These are phyloP conservation scores for Amanita thiersii DNA, from an alignment of 768 basidiomycete species.

Conservation along the genomic window DNA sequence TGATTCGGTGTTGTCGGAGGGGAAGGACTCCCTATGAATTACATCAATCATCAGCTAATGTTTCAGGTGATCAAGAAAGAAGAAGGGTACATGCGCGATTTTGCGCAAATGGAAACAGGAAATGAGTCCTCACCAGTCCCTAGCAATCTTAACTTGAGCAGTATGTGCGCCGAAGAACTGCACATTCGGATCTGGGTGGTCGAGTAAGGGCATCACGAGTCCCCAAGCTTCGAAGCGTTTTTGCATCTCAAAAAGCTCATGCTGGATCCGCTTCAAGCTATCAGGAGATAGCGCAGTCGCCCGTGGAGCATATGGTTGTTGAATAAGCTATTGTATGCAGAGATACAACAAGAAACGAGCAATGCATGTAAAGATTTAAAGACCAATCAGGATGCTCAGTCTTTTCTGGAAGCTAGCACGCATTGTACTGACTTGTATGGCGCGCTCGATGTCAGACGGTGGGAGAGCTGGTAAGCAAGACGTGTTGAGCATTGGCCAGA, in stretches of 20 bases:
- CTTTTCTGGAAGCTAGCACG: constrained; percentile 13
- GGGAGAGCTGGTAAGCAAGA: constrained; percentile 47
- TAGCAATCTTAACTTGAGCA: constrained; percentile 85
- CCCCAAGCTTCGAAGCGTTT: constrained; percentile 79
- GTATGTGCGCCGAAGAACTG: constrained; percentile 96
- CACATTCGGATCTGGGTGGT: constrained; percentile 69
- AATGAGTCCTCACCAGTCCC: constrained; percentile 69
- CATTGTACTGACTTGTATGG: constrained; percentile 44
- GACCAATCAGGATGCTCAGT: constrained; percentile 6
- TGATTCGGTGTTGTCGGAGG: constrained; percentile 44
- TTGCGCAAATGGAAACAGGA: background rate
- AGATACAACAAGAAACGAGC: constrained; percentile 1
- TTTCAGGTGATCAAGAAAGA: background rate
- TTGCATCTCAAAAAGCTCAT: constrained; percentile 70
- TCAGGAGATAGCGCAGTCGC: constrained; percentile 42
- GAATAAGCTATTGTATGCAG: constrained; percentile 52
- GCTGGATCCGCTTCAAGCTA: constrained; percentile 55
- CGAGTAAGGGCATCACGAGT: constrained; percentile 67
- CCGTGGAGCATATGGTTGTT: constrained; percentile 53
- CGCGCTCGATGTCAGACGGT: constrained; percentile 46
- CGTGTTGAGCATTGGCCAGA: constrained; percentile 18
- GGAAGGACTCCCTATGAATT: constrained; percentile 61
- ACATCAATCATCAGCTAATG: background rate
- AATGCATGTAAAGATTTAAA: constrained; percentile 12
- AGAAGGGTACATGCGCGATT: background rate